phyloP scores from a whole-genome alignment of 1,284 basidiomycete genomes.

The Kalmanozyma brasiliensis region DNA sequence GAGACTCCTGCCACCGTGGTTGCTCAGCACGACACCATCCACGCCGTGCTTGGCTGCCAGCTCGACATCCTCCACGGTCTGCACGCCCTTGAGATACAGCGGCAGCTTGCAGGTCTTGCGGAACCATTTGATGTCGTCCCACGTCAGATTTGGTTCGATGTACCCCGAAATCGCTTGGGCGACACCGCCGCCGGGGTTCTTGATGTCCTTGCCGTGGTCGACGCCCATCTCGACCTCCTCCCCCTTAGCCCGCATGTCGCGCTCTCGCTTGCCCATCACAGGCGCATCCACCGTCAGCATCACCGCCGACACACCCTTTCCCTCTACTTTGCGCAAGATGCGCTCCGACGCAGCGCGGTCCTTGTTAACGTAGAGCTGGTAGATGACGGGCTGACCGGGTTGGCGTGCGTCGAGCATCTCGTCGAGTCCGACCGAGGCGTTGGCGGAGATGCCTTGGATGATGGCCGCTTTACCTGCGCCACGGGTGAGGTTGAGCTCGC shows the following conservation, averaged over 20 bases:
- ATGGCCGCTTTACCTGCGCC: conserved; percentile 79
- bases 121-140: conserved; percentile 78
- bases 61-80: conserved; percentile 76
- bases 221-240: conserved; percentile 67
- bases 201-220: conserved; percentile 43
- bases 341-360: conserved; percentile 77
- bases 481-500: conserved; percentile 85
- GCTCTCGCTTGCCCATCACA: conserved; percentile 84
- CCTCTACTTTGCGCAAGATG: conserved; percentile 78
- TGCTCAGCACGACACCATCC: conserved; percentile 67
- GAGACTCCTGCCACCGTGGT: conserved; percentile 71
- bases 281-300: conserved; percentile 91
- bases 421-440: conserved; percentile 80
- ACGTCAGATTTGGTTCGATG: conserved; percentile 70
- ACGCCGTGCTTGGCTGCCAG: conserved; percentile 72
- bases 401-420: conserved; percentile 75
- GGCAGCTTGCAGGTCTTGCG: conserved; percentile 80
- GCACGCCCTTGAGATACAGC: conserved; percentile 82
- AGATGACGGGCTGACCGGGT: conserved; percentile 71
- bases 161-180: conserved; percentile 71
- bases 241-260: conserved; percentile 73
- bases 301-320: conserved; percentile 80
- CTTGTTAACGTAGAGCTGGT: conserved; percentile 81
- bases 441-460: conserved; percentile 87
- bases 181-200: conserved; percentile 65